Percentiles rank a stretch among this genome's conserved stretches.
phyloP scores from a whole-genome alignment of 1,139 yeast species.

The Yamadazyma siamensis region DNA sequence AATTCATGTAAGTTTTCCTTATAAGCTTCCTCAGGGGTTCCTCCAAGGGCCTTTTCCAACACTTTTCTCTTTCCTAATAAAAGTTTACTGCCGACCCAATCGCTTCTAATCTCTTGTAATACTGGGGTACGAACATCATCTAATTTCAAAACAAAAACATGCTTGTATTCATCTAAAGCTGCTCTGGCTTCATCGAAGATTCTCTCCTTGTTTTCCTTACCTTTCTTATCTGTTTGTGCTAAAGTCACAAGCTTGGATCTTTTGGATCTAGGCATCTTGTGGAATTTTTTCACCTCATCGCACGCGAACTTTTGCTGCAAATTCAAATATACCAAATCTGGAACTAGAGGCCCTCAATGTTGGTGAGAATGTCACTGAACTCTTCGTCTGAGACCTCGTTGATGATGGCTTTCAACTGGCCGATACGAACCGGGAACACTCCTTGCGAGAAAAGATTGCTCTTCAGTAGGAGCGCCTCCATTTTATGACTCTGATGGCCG shows the following conservation, averaged over 20 bases:
- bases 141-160: slow-evolving; percentile 80
- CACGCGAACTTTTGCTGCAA: too few species aligned
- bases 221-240: slow-evolving; percentile 94
- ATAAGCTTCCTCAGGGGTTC: slow-evolving; percentile 83
- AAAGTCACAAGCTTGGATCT: slow-evolving; percentile 93
- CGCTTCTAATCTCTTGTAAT: slow-evolving; percentile 84
- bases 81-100: slow-evolving; percentile 88
- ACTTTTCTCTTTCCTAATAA: slow-evolving; percentile 92
- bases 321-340: too few species aligned
- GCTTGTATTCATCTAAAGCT: slow-evolving; percentile 71
- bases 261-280: slow-evolving; percentile 88
- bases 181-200: slow-evolving; percentile 87
- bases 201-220: slow-evolving; percentile 86
- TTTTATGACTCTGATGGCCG: too few species aligned
- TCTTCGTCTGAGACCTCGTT: background rate
- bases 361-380: background rate
- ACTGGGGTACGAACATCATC: slow-evolving; percentile 97
- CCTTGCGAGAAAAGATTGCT: background rate
- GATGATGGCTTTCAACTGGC: background rate
- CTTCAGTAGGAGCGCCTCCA: too few species aligned
- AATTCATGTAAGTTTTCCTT: slow-evolving; percentile 76
- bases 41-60: slow-evolving; percentile 88
- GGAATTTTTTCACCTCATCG: slow-evolving; percentile 1
- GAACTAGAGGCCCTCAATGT: background rate
- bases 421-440: background rate